Percentiles rank a stretch among this genome's conserved stretches.
Conservation (phyloP, 441 rosid genomes). For the Mallotus repandus region DNA sequence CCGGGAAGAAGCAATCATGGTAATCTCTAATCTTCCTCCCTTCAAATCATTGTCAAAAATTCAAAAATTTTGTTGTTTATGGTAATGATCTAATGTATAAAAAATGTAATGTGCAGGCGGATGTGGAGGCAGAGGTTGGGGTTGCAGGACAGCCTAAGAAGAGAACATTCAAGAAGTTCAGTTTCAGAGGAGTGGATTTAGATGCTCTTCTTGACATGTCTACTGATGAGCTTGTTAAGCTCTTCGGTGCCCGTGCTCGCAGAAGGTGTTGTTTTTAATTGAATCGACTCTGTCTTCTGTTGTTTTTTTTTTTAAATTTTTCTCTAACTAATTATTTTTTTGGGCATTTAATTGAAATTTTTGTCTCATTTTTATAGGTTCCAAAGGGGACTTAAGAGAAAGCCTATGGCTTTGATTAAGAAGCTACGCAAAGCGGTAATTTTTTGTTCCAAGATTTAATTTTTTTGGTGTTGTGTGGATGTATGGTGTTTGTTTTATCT, state of each 20-base stretch:
- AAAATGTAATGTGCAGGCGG: slow-evolving; percentile 39
- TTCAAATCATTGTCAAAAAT: no score
- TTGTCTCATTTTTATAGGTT: slow-evolving; percentile 40
- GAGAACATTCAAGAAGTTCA: slow-evolving; percentile 78
- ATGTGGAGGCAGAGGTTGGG: slow-evolving; percentile 51
- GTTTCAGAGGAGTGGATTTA: slow-evolving; percentile 69
- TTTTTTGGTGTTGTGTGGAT: not conserved
- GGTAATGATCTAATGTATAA: no score
- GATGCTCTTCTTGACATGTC: slow-evolving; percentile 72
- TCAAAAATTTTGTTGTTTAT: no score
- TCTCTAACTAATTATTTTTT: no score
- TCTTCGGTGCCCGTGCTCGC: slow-evolving; percentile 64
- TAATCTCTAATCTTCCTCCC: not conserved
- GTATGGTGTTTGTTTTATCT: not conserved
- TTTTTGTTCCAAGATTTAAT: not conserved
- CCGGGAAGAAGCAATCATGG: slow-evolving; percentile 28
- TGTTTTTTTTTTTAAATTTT: no score
- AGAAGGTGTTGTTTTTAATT: slow-evolving; percentile 36
- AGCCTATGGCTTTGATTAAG: slow-evolving; percentile 82
- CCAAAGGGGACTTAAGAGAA: slow-evolving; percentile 75
- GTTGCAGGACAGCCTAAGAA: slow-evolving; percentile 48
- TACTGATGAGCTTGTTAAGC: slow-evolving; percentile 72
- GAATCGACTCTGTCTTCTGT: no score
- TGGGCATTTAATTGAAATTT: no score
- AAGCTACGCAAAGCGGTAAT: slow-evolving; percentile 79